Base-by-base conservation (phyloP, 2,329 filamentous ascomycete species). In the Cladophialophora carrionii region DNA sequence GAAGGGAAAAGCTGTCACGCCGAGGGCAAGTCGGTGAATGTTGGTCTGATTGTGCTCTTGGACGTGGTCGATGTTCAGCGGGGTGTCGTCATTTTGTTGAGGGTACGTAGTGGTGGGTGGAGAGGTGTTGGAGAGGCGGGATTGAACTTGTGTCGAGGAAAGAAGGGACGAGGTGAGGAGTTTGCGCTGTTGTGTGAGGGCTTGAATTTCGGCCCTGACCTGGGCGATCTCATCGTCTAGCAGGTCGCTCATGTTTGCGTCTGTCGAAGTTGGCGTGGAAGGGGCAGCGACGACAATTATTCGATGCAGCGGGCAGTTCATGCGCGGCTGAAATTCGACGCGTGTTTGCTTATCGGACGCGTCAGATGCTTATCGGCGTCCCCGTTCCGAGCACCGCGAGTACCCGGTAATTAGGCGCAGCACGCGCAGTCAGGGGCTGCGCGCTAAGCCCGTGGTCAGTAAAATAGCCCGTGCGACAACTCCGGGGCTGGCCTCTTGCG, bases 1-100 rank as follows among this genome's bases (percentile, higher is more conserved):
- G 70, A 80, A 82, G 4, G 79, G 79, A 63, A 82, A 82, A 2
- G 78, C 73, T 0, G 79, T 82, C 10, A 77, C 73, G 5, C 78
- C 78, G 70, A 80, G 80, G 3, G 77, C 77, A 54, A 81, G 74
- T 37, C 79, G 78, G 71, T 81, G 74, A 68, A 78, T 74, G 61
- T 81, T 81, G 3, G 73, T 71, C 61, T 75, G 66, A 34, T 73
- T 66, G 66, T 79, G 77, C 48, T 72, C 72, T 20, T 67, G 72
- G 43, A 75, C 43, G 48, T 52, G 20, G 14, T 20, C 72, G 32
- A 73, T 67, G 31, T 65, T 52, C 22, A 76, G 69, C 2, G 24
- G 72, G 57, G n/a, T 62, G 32, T 26, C 12, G 24, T 37, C 34
- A 17, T 57, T 29, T 34, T 24, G 8, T 34, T 24, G 8, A 34